Evolutionary conservation across 2,329 filamentous ascomycete genomes (phyloP).

Genomic region (Neofusicoccum kwambonambiense): DNA sequence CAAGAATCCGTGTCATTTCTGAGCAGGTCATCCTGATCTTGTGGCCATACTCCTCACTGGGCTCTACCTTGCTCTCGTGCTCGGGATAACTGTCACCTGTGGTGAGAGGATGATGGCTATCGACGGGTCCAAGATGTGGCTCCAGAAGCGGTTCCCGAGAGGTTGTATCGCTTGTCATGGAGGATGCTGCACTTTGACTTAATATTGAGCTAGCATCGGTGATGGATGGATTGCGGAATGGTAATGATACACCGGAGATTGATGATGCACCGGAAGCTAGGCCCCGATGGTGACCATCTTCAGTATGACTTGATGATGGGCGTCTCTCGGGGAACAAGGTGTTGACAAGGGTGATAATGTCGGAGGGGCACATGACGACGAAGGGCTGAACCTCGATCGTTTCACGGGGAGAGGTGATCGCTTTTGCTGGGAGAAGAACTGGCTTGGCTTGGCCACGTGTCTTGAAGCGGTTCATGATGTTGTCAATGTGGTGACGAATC

Average conservation of each 20-base stretch:
- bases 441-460: conserved; percentile 45
- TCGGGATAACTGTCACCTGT: background rate
- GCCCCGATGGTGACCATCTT: conserved; percentile 46
- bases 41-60: conserved; percentile 41
- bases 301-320: conserved; percentile 56
- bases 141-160: conserved; percentile 65
- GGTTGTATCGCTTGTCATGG: conserved; percentile 69
- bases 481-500: conserved; percentile 69
- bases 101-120: background rate
- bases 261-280: conserved; percentile 50
- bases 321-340: conserved; percentile 76
- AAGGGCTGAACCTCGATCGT: conserved; percentile 79
- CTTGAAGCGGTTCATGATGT: conserved; percentile 62
- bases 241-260: conserved; percentile 46
- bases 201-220: conserved; percentile 68
- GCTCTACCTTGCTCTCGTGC: conserved; percentile 52
- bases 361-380: conserved; percentile 74
- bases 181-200: conserved; percentile 67
- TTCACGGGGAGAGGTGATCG: conserved; percentile 69
- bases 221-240: conserved; percentile 54
- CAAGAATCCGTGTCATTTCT: conserved; percentile 67
- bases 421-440: conserved; percentile 68
- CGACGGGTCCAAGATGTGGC: conserved; percentile 24
- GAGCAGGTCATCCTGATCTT: conserved; percentile 66
- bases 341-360: conserved; percentile 77